phyloP scores from a whole-genome alignment of 2,329 filamentous ascomycete genomes.

The Botrytis fragariae region DNA sequence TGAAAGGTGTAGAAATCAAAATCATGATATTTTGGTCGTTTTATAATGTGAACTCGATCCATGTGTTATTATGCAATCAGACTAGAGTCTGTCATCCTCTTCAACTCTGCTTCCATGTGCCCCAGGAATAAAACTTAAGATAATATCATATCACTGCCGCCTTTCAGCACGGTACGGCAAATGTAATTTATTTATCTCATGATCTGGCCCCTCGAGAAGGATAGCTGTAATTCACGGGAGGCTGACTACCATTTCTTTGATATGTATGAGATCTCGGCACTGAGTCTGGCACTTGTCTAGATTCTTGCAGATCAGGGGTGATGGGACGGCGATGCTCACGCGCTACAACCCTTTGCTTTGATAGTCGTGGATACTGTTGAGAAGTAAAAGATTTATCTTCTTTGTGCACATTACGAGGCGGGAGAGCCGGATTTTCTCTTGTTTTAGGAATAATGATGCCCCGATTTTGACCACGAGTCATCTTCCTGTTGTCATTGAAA shows the following conservation, averaged over 20 bases:
- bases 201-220: too few relatives aligned
- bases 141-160: too few relatives aligned
- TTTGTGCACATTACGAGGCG: neutral
- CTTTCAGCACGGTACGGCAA: neutral
- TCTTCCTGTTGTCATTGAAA: neutral
- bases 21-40: too few relatives aligned
- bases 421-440: neutral
- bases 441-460: neutral
- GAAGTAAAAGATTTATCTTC: too few relatives aligned
- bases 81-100: neutral
- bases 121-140: neutral
- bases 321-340: neutral
- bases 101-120: neutral
- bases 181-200: too few relatives aligned
- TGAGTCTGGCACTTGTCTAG: neutral
- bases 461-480: neutral
- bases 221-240: neutral
- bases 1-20: neutral
- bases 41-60: neutral
- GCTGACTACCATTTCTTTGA: neutral
- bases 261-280: neutral
- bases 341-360: neutral
- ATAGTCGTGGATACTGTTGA: accelerated
- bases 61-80: neutral
- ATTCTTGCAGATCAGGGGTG: neutral